phyloP scores from a whole-genome alignment of 257 asterid species.

The Anisodus acutangulus region DNA sequence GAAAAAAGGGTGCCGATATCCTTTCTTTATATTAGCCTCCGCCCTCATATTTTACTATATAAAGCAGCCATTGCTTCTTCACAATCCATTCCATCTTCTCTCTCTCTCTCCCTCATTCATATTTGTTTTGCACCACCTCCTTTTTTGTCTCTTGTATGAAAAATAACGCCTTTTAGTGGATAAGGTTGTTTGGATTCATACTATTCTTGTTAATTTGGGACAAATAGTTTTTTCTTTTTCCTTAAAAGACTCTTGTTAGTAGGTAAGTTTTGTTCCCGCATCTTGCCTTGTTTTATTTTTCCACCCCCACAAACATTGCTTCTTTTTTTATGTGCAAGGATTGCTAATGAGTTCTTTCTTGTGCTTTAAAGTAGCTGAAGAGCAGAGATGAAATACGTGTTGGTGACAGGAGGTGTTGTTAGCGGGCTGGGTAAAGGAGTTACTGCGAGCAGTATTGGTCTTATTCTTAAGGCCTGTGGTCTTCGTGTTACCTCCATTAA shows the following conservation, averaged over 20 bases:
- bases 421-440: constrained; percentile 88
- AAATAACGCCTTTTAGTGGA: constrained; percentile 25
- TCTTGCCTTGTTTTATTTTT: neutral
- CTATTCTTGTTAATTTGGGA: neutral
- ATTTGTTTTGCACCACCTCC: neutral
- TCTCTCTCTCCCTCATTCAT: neutral
- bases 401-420: constrained; percentile 81
- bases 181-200: constrained; percentile 9
- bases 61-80: constrained; percentile 58
- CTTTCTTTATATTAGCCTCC: constrained; percentile 27
- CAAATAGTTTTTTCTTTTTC: neutral
- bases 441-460: constrained; percentile 80
- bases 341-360: neutral
- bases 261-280: neutral
- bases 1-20: neutral
- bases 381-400: constrained; percentile 64
- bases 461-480: constrained; percentile 73
- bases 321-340: neutral
- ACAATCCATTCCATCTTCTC: neutral
- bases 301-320: neutral
- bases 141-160: neutral
- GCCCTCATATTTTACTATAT: constrained; percentile 34
- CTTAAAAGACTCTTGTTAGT: neutral
- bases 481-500: constrained; percentile 79
- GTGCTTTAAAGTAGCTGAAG: neutral